Base-by-base conservation (phyloP, 2,329 filamentous ascomycete species). In the Neobulgaria alba region DNA sequence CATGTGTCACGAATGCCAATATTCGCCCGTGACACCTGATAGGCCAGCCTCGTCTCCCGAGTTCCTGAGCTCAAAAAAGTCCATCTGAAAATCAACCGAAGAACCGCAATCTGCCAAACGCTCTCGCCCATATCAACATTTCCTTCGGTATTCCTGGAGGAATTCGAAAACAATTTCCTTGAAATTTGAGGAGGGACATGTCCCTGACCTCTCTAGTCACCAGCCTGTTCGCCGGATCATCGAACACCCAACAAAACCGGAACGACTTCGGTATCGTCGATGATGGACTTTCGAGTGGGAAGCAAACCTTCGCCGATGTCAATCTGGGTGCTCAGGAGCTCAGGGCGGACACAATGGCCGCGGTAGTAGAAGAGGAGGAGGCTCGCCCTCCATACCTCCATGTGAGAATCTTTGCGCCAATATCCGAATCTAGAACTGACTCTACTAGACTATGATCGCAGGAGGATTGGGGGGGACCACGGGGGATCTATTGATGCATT, bases 401-500 rank as follows among this genome's bases (percentile, higher is more conserved):
- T 65, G 78, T 82, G 63, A 61, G 75, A 65, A 46, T 32, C 34
- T 39, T 19, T 30, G 26, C 17, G 7, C 20, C 16, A 12, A 26
- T 7, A 26, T 7, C 7, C 7, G 23, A 26, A 26, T 7, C 16
- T 36, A 8, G 21, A 12, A 17, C 49, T 55, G 36, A 53, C 41
- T 34, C 37, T 45, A 33, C 40, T 55, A 95, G 87, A 81, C 85
- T 61, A 98, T 96, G 89, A 72, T 98, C 57, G 92, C 92, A 23
- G 92, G 92, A 58, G 92, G 90, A 45, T 70, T 93, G 39, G 92
- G 93, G 58, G 92, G 92, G 39, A 89, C 85, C 12, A 93, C 84
- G 41, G 92, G 93, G 44, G 92, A 98, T 63, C 84, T 98, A 75
- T 70, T 98, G 52, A 98, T 98, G 92, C 92, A 98, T 67, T 96